Evolutionary conservation across 208 protist genomes (phyloP).

Genomic region (Leishmania arabica): DNA sequence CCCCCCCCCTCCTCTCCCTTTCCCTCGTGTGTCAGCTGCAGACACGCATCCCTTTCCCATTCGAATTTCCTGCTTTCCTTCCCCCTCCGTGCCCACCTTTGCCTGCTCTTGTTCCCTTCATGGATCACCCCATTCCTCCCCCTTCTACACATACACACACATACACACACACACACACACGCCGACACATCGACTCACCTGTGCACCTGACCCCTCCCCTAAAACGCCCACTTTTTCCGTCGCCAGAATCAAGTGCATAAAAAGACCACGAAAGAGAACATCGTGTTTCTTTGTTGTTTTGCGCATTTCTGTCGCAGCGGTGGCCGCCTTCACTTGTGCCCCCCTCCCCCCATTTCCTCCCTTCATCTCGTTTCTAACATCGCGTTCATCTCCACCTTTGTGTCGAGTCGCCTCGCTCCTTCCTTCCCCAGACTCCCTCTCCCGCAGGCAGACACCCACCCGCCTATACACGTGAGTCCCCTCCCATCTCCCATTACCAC

Average conservation of each 20-base stretch:
- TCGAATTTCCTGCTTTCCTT: background rate
- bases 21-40: background rate
- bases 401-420: background rate
- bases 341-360: background rate
- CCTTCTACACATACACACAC: background rate
- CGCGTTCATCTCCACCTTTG: background rate
- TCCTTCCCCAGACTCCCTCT: background rate
- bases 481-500: background rate
- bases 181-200: background rate
- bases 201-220: background rate
- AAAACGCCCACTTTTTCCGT: background rate
- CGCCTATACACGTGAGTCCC: background rate
- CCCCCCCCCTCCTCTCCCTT: too few species aligned
- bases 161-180: background rate
- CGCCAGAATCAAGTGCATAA: background rate
- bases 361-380: background rate
- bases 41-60: background rate
- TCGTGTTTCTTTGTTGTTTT: background rate
- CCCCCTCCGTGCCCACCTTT: background rate
- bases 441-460: background rate
- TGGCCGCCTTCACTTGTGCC: constrained; percentile 9
- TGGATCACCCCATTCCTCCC: background rate
- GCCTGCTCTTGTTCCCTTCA: background rate
- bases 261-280: background rate
- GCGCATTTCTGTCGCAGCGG: background rate